Evolutionary conservation across 1,284 basidiomycete species (phyloP), one percentile per base, ranked within the genome.

Genomic region (Microbotryomycetes sp.): DNA sequence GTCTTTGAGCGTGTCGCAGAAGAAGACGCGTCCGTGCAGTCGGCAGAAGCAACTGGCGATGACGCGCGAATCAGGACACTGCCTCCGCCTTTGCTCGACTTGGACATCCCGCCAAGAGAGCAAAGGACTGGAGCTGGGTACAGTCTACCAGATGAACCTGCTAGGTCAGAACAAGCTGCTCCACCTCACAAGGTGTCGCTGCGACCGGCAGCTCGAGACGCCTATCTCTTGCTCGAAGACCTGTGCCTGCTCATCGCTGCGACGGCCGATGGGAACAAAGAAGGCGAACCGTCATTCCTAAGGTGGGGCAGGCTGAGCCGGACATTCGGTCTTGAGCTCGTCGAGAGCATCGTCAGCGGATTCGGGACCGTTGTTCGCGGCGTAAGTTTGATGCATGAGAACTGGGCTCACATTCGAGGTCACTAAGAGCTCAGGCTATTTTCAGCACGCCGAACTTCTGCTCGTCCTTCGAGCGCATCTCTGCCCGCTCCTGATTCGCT

Each of bases 301-400:
- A 85, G 86, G 69, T 82, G 97, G 31, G 83, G 87, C n/a, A 83
- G 82, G 48, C 79, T 98, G 26, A 89, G 90, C 68, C 87, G 92
- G 74, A 97, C 94, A 0, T 97, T 97, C 71, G 90, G 91, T 0
- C 79, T 98, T 27, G 94, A 98, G 76, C 79, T 98, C 56, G 89
- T 98, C 59, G 96, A 98, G 77, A 97, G 92, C 72, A 90, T 97
- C 4, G 78, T 98, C 56, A 94, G 91, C 15, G 97, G 96, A 68
- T 97, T 97, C 73, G 87, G 92, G 67, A 82, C 82, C 15, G 81
- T 93, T 0, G 94, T 97, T 72, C 83, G 87, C 62, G 83, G 85
- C 78, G 90, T 88, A 64, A 62, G 78, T 70, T 0, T 6, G 9
- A 11, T 41, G 27, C 15, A 28, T 15, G 9, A 4, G 2, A 29